Base-by-base conservation (phyloP, 495 filamentous ascomycete genomes). In the Annulohypoxylon bovei region DNA sequence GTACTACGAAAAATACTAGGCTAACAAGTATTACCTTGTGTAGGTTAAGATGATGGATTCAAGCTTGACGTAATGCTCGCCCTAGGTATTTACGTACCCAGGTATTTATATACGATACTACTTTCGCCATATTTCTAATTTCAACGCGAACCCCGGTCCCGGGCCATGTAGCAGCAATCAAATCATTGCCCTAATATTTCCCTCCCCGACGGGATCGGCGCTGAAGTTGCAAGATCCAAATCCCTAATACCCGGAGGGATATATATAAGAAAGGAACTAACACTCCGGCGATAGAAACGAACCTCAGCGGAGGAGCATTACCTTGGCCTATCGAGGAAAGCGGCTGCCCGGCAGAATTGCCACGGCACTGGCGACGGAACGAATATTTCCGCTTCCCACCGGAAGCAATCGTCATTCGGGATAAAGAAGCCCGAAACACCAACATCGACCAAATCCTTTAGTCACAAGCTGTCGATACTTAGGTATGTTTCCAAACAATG, bases 311-410 rank as follows among this genome's bases (percentile, higher is more conserved):
- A 65, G 49, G n/a, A 28, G 37, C 3, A 49, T 23, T 18, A 27
- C 32, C 37, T 22, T 47, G 61, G 35, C 62, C 62, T 23, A 65
- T 55, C 56, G 12, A 65, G 67, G 30, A 56, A 65, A 55, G 39
- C 49, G 61, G 55, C 22, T 27, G 42, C 33, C 28, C 61, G 67
- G 67, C 9, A 65, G 56, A 70, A 70, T 70, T 52, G 23, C 28
- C 25, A 47, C 18, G 47, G 11, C 28, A 37, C 67, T 57, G 40
- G 40, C 62, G 67, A 61, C 61, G 65, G 56, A 61, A 65, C 46
- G 28, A 14, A 33, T 20, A 53, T 23, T 6, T 46, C 16, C 7
- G 32, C 5, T 27, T 42, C 62, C 62, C 55, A 61, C 61, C 62
- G 62, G 67, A 61, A 12, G 7, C 18, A 61, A 55, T 65, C 27